Base-by-base conservation (phyloP, 768 basidiomycete species). In the Hygrophorus pudorinus region DNA sequence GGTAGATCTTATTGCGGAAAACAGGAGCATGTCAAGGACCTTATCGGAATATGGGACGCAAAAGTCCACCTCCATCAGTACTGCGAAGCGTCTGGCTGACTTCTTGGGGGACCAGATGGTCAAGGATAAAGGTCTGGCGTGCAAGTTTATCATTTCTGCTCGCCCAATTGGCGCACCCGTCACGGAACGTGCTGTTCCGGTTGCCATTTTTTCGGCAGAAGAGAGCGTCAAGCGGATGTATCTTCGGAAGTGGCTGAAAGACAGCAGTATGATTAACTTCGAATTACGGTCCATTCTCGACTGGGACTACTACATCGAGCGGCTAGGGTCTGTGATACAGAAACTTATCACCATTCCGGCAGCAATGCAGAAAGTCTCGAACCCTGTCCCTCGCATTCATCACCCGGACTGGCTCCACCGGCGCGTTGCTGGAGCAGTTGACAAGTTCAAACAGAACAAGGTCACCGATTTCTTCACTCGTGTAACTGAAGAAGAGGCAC, bases 341-440 rank as follows among this genome's bases (percentile, higher is more conserved):
- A 99, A 99, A 55, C 69, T 99, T 44, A 98, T 99, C 64, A 99
- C 96, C 1, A 99, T 99, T 53, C 96, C 96, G 6, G 96, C 96
- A 5, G 96, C 96, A 1, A 85, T 98, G 76, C 96, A 99, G 59
- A 94, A 94, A 54, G 86, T 99, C 39, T 63, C 88, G 3, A 99
- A 99, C 58, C 96, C 96, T 4, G 96, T 98, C 4, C 88, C 94
- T 8, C 81, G 96, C 21, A 83, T 98, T 49, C 81, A 81, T 18
- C 96, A 99, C 65, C 96, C 96, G 0, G 96, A 99, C 59, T 98
- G 96, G 96, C 70, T 99, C 36, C 84, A 87, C 63, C 82, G 86
- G 36, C 75, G 96, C 36, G 89, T 98, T 9, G 85, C 83, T 11
- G 86, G 82, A 10, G 76, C 83, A 12, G 78, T 92, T 33, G 94